A percentile compares a stretch with the other conserved stretches of the same genome.
These are phyloP conservation scores for Trichosporon asahii DNA, from an alignment of 1,284 basidiomycete genomes.

Conservation along the genomic window DNA sequence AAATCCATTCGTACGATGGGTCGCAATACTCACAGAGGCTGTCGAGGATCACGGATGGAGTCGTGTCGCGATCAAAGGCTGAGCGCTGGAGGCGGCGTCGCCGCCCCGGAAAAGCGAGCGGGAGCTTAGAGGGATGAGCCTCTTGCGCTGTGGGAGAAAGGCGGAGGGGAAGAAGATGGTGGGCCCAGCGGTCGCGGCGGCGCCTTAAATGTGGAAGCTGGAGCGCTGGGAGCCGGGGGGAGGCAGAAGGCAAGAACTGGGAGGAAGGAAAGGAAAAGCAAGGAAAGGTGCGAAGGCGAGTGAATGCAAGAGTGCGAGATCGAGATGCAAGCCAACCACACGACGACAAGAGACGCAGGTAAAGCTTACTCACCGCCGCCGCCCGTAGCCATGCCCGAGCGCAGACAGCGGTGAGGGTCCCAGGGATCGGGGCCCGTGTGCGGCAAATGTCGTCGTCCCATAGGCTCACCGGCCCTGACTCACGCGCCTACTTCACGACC, in stretches of 20 bases:
- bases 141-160: not conserved
- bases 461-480: not conserved
- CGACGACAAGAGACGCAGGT: not conserved
- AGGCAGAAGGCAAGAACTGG: not conserved
- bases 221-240: not conserved
- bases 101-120: slow-evolving; percentile 12
- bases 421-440: not conserved
- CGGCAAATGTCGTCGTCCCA: not conserved
- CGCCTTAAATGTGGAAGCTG: slow-evolving; percentile 2
- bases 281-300: not conserved
- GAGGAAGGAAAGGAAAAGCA: slow-evolving; percentile 3
- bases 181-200: not conserved
- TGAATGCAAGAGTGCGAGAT: slow-evolving; percentile 4
- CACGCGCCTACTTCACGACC: not conserved
- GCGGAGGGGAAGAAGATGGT: not conserved
- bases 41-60: not conserved
- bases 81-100: slow-evolving; percentile 13
- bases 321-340: not conserved
- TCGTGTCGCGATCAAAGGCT: not conserved
- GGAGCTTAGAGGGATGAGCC: not conserved
- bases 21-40: not conserved
- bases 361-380: not conserved
- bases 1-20: not conserved
- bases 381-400: not conserved
- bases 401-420: not conserved